Base-by-base conservation (phyloP, 805 yeast genomes). In the Kodamaea hsintzibuensis region DNA sequence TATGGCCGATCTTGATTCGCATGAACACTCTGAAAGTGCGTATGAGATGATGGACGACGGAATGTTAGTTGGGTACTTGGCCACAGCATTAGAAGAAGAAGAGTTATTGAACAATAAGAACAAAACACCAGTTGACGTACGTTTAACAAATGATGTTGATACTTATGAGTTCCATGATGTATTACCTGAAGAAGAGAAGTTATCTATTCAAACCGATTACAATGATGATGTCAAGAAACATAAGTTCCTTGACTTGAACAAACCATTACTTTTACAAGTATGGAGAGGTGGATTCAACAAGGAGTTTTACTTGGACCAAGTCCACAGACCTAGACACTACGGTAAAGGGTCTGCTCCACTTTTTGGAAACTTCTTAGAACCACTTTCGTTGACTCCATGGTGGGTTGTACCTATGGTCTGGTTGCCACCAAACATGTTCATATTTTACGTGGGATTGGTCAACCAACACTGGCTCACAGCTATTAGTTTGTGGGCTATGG, bases 301-400 rank as follows among this genome's bases (percentile, higher is more conserved):
- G 68, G 96, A 90, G 43, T 93, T 95, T 65, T 95, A 95, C 70
- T 78, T 95, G 66, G 97, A 91, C 68, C 98, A 95, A 73, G 95
- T 95, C 43, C 99, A 95, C 71, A 85, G 98, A 72, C 99, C 99
- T 51, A 86, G 99, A 68, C 99, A 95, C 71, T 95, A 92, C 68
- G 98, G 98, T 60, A 86, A 91, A 68, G 98, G 97, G 9, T 90
- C 97, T 2, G 99, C 99, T 10, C 97, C 92, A 6, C 69, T 95
- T 52, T 95, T 95, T 71, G 99, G 99, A 48, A 91, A 92, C 72
- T 89, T 93, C 70, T 76, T 95, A 56, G 99, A 95, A 73, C 98
- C 98, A 3, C 67, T 95, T 22, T 84, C 96, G 7, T 77, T 87
- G 64, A 95, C 99, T 2, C 87, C 98, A 10, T 95, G 98, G 98